Evolutionary conservation across 1,284 basidiomycete genomes (phyloP).

Genomic region (Golubevia sp.): DNA sequence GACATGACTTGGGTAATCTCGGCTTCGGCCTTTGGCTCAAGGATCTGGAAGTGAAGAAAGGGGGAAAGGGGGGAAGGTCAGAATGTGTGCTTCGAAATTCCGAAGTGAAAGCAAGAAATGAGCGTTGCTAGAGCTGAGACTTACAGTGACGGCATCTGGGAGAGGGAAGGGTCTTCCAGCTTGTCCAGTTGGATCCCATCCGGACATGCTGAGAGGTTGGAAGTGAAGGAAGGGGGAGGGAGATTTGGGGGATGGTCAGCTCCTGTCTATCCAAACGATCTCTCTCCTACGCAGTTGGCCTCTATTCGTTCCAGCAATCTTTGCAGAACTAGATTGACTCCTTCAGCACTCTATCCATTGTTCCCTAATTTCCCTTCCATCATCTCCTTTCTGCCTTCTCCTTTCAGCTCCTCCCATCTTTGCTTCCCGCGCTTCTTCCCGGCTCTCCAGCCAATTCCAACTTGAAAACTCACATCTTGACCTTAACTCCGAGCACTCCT

Average conservation of each 20-base stretch:
- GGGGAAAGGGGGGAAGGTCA: background rate
- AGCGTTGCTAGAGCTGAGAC: too few species aligned
- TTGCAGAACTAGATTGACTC: background rate
- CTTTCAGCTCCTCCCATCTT: too few species aligned
- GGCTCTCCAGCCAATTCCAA: too few species aligned
- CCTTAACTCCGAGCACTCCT: constrained; percentile 62
- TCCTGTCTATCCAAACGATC: background rate
- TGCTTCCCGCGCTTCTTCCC: too few species aligned
- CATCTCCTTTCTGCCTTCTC: background rate
- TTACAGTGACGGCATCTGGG: constrained; percentile 56
- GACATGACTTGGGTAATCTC: constrained; percentile 52
- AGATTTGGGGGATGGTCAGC: background rate
- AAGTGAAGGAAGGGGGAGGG: background rate
- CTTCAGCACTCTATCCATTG: too few species aligned
- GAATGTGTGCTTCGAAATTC: background rate
- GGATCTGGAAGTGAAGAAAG: constrained; percentile 19
- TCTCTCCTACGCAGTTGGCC: too few species aligned
- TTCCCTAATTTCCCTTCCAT: background rate
- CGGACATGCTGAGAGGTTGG: constrained; percentile 39
- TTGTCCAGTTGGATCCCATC: constrained; percentile 57
- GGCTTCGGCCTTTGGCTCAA: constrained; percentile 61
- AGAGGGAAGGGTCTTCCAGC: constrained; percentile 61
- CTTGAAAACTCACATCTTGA: constrained; percentile 44
- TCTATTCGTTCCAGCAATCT: background rate
- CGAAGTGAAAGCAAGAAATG: too few species aligned